Base-by-base conservation (phyloP, 768 basidiomycete genomes). In the Grammothele lineata region DNA sequence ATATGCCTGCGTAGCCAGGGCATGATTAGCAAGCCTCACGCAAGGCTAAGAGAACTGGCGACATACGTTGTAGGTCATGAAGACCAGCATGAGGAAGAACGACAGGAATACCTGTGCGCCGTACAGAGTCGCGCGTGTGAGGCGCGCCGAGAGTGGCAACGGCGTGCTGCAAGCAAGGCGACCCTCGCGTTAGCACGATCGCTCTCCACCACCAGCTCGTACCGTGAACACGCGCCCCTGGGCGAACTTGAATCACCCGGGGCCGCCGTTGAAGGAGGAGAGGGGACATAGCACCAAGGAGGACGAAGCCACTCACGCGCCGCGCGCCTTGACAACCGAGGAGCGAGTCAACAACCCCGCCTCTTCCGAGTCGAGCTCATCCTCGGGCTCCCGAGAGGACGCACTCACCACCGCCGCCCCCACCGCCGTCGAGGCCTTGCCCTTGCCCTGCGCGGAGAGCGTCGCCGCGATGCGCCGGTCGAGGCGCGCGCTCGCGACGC, bases 31-130 rank as follows among this genome's bases (percentile, higher is more conserved):
- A 30, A n/a, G n/a, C 47, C 27, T 33, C 22, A 33, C 17, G 2
- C 17, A 25, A 25, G 37, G n/a, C 18, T 24, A 42, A n/a, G 21
- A 32, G 19, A 7, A 12, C n/a, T 26, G 23, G 21, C 10, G 19
- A 70, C 87, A 59, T 48, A 92, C 90, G 55, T 96, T 96, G 69
- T 94, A 96, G 4, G 92, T 95, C 92, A 96, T 95, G 67, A 92
- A 93, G 33, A 95, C 83, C 48, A 96, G 71, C 92, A 96, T 96
- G 62, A 92, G 78, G 77, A 91, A 90, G 73, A 87, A 88, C 27
- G 88, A 88, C 48, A 92, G 64, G 64, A 85, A 84, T 18, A 92
- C 80, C 3, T 80, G 80, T 4, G 73, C 65, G n/a, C 84, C 90
- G 57, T 94, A 95, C 30, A 91, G 62, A 1, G 62, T 56, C 5